Percentiles rank a stretch among this genome's conserved stretches.
These are phyloP conservation scores for Podospora tetraspora DNA, from an alignment of 495 filamentous ascomycete genomes.

Conservation along the genomic window DNA sequence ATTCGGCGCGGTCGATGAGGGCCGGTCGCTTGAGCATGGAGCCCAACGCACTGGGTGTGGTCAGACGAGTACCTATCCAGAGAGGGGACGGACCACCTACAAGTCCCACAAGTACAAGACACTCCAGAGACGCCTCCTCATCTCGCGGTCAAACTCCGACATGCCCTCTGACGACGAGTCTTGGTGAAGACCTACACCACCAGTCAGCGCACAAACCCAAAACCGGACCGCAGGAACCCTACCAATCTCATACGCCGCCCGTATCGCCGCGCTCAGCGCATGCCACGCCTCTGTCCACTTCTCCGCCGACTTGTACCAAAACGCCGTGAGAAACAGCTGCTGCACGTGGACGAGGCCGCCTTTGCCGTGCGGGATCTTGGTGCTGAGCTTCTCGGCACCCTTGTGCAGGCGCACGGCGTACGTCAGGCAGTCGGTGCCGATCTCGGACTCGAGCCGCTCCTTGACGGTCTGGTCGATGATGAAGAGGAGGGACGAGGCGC, in stretches of 20 bases:
- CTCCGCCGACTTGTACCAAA: slow-evolving; percentile 50
- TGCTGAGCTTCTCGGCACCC: slow-evolving; percentile 42
- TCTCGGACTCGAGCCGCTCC: slow-evolving; percentile 44
- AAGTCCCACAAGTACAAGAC: slow-evolving; percentile 40
- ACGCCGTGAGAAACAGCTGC: slow-evolving; percentile 47
- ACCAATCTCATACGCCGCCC: slow-evolving; percentile 50
- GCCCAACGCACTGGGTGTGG: slow-evolving; percentile 30
- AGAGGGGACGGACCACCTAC: slow-evolving; percentile 22
- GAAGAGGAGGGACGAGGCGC: slow-evolving; percentile 46
- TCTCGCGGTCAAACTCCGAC: slow-evolving; percentile 43
- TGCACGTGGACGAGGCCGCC: slow-evolving; percentile 47
- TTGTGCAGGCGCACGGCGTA: slow-evolving; percentile 40
- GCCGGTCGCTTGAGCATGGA: slow-evolving; percentile 36
- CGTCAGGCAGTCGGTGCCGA: slow-evolving; percentile 34
- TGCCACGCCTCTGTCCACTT: slow-evolving; percentile 52
- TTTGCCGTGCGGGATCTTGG: slow-evolving; percentile 42
- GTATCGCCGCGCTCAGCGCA: slow-evolving; percentile 40
- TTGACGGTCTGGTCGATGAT: slow-evolving; percentile 32
- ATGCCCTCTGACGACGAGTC: slow-evolving; percentile 31
- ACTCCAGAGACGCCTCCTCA: slow-evolving; percentile 41
- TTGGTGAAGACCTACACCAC: slow-evolving; percentile 43
- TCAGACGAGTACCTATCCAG: background rate
- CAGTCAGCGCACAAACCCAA: background rate
- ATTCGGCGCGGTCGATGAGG: slow-evolving; percentile 34
- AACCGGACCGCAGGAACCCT: background rate